Percentiles rank a stretch among this genome's conserved stretches.
Conservation (phyloP, 805 yeast species). For the Suhomyces tanzawaensis region DNA sequence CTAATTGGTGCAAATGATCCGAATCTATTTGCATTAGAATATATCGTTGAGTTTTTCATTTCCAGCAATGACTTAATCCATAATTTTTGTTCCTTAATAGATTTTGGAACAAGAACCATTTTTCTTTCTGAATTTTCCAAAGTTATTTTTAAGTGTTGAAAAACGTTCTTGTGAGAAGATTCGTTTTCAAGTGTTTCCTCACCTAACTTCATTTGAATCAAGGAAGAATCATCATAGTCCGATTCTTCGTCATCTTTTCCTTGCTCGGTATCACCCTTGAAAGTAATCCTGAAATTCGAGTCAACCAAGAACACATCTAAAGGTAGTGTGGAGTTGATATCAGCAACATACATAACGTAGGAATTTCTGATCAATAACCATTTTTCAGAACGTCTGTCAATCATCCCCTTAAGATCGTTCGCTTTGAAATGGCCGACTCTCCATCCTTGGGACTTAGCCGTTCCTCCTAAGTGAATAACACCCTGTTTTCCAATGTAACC, state of each 20-base stretch:
- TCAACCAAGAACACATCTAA: conserved; percentile 92
- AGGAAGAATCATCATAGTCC: conserved; percentile 44
- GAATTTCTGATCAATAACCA: conserved; percentile 90
- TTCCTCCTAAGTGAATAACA: conserved; percentile 69
- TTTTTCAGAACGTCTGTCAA: conserved; percentile 83
- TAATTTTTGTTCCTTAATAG: conserved; percentile 57
- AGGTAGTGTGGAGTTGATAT: conserved; percentile 81
- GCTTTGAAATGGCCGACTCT: conserved; percentile 84
- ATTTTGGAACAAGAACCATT: conserved; percentile 65
- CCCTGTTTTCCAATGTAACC: conserved; percentile 91
- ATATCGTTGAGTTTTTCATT: conserved; percentile 65
- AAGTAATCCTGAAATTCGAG: conserved; percentile 56
- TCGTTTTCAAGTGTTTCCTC: conserved; percentile 22
- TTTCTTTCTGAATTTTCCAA: conserved; percentile 78
- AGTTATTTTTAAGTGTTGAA: conserved; percentile 50
- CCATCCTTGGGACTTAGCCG: conserved; percentile 93
- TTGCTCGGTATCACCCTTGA: conserved; percentile 39
- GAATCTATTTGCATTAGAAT: conserved; percentile 78
- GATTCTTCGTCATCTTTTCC: conserved; percentile 38
- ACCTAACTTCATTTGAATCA: conserved; percentile 23
- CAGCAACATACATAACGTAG: conserved; percentile 81
- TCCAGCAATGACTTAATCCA: conserved; percentile 75
- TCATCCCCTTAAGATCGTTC: conserved; percentile 80
- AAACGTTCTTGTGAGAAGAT: conserved; percentile 40
- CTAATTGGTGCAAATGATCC: conserved; percentile 92